Percentiles rank a stretch among this genome's conserved stretches.
Evolutionary conservation across 805 yeast species (phyloP).

Genomic region (Millerozyma acaciae): DNA sequence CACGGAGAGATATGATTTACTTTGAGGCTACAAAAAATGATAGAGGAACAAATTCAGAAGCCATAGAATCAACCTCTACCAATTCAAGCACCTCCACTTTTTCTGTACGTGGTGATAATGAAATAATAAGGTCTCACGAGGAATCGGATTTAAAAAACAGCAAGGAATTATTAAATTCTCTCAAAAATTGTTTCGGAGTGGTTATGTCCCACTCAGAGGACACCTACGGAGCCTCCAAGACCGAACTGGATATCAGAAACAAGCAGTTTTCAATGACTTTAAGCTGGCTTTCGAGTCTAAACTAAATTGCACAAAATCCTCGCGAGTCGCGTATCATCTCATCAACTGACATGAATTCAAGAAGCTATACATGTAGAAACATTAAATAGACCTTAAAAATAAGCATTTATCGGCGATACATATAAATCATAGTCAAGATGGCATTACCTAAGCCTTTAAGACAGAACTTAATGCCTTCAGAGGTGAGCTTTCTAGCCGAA

Average conservation of each 20-base stretch:
- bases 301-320: neutral
- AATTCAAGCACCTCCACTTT: no score
- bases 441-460: constrained; percentile 55
- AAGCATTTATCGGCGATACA: no score
- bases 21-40: no score
- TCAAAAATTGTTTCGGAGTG: constrained; percentile 19
- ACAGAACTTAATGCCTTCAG: constrained; percentile 65
- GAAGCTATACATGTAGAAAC: no score
- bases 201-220: constrained; percentile 13
- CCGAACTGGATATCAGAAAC: constrained; percentile 16
- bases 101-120: neutral
- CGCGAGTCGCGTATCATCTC: no score
- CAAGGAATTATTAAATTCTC: constrained; percentile 5
- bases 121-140: constrained; percentile 4
- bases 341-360: no score
- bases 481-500: constrained; percentile 81
- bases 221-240: constrained; percentile 16
- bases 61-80: no score
- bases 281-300: constrained; percentile 16
- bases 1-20: no score
- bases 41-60: no score
- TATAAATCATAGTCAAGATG: constrained; percentile 41
- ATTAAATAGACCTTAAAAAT: no score
- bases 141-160: constrained; percentile 7
- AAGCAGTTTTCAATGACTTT: constrained; percentile 17